Evolutionary conservation across 345 rosid genomes (phyloP).

Genomic region (Hibiscus syriacus): DNA sequence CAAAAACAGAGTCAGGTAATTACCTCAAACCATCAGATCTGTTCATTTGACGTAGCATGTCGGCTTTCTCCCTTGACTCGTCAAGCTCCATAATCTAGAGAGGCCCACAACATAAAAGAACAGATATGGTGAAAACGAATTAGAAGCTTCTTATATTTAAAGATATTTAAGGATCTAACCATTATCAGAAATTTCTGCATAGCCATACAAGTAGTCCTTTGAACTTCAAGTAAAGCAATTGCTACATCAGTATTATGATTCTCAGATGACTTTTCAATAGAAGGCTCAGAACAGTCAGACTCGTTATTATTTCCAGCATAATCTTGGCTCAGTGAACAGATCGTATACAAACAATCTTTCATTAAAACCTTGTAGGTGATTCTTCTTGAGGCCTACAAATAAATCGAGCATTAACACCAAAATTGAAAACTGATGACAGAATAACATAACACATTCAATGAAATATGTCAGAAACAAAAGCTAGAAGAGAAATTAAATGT

Average conservation of each 20-base stretch:
- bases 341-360: slow-evolving; percentile 53
- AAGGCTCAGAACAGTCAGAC: slow-evolving; percentile 9
- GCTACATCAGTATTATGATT: slow-evolving; percentile 20
- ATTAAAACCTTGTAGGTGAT: slow-evolving; percentile 54
- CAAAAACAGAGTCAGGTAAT: slow-evolving; percentile 3
- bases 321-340: slow-evolving; percentile 37
- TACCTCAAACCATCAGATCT: slow-evolving; percentile 86
- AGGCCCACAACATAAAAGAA: slow-evolving; percentile 2
- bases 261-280: slow-evolving; percentile 23
- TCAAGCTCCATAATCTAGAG: slow-evolving; percentile 79
- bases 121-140: slow-evolving; percentile 1
- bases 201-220: slow-evolving; percentile 34
- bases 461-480: background rate
- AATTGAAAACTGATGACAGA: background rate
- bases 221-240: slow-evolving; percentile 42
- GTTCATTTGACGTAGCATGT: slow-evolving; percentile 39
- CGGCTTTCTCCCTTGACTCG: slow-evolving; percentile 57
- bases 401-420: background rate
- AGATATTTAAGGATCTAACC: slow-evolving; percentile 26
- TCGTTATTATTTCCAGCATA: slow-evolving; percentile 13
- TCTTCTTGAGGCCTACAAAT: slow-evolving; percentile 54
- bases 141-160: background rate
- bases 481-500: background rate
- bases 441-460: background rate
- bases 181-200: slow-evolving; percentile 55